These are phyloP conservation scores for Taiozyma sp. DNA, from an alignment of 1,139 yeast species.

Conservation along the genomic window DNA sequence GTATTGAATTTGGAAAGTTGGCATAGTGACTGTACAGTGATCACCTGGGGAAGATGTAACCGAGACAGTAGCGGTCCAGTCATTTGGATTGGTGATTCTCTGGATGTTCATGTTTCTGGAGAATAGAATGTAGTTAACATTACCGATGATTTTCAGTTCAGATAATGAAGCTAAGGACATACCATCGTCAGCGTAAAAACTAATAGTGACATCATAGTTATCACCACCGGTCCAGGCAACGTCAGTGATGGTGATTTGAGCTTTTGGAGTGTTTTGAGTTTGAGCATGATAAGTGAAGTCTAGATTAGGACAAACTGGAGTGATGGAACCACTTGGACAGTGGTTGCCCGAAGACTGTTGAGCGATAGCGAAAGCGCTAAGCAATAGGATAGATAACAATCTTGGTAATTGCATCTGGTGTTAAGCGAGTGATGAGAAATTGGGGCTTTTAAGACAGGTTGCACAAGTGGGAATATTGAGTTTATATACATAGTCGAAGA, in stretches of 20 bases:
- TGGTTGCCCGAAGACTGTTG: not conserved
- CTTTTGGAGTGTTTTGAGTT: conserved; percentile 11
- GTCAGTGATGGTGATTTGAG: conserved; percentile 20
- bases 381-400: not conserved
- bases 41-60: not conserved
- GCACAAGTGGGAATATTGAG: not conserved
- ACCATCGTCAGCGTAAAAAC: conserved; percentile 24
- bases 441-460: too few species aligned
- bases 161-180: conserved; percentile 9
- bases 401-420: not conserved
- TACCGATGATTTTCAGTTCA: conserved; percentile 16
- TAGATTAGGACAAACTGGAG: conserved; percentile 19
- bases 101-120: conserved; percentile 11
- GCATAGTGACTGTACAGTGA: conserved; percentile 4
- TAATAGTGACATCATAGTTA: conserved; percentile 20
- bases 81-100: conserved; percentile 8
- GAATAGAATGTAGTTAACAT: conserved; percentile 10
- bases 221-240: conserved; percentile 4
- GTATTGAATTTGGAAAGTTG: conserved; percentile 11
- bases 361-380: not conserved
- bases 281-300: conserved; percentile 23
- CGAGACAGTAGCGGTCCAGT: conserved; percentile 6
- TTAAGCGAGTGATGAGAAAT: not conserved
- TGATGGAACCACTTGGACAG: conserved; percentile 1
- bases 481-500: not conserved